These are phyloP conservation scores for Eucalyptus grandis DNA, from an alignment of 345 rosid genomes.

Conservation along the genomic window DNA sequence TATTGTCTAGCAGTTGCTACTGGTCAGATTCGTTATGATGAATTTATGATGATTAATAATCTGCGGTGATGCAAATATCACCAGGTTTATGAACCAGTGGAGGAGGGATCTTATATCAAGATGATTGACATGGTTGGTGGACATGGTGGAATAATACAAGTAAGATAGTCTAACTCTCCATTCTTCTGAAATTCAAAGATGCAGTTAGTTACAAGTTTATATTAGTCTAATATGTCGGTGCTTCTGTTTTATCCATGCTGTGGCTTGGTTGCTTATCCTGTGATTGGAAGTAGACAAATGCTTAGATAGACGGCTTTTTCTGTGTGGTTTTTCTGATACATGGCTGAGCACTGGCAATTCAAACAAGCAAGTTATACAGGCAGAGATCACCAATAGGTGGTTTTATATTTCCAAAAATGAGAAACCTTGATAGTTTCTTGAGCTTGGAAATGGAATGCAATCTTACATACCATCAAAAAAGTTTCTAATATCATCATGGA, in stretches of 20 bases:
- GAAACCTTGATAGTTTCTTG: neutral
- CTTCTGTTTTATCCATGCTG: neutral
- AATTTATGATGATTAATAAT: neutral
- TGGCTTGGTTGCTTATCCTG: neutral
- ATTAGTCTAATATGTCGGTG: neutral
- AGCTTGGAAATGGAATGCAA: neutral
- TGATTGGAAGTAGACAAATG: neutral
- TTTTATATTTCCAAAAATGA: neutral
- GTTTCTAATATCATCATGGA: neutral
- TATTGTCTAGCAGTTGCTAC: conserved; percentile 1
- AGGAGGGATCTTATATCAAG: conserved; percentile 98
- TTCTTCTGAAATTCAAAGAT: neutral
- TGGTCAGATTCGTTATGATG: neutral
- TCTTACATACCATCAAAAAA: neutral
- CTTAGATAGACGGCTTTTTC: neutral
- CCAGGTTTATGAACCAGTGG: conserved; percentile 98
- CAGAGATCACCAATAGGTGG: neutral
- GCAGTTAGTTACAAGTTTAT: neutral
- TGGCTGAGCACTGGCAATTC: neutral
- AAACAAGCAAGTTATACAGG: neutral
- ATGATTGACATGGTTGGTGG: conserved; percentile 99
- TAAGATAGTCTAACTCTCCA: conserved; percentile 1
- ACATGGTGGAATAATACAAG: conserved; percentile 95
- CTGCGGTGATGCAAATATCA: neutral
- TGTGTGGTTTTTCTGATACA: neutral